phyloP scores from a whole-genome alignment of 2,329 filamentous ascomycete genomes.

The Exophiala phaeomuriformis region DNA sequence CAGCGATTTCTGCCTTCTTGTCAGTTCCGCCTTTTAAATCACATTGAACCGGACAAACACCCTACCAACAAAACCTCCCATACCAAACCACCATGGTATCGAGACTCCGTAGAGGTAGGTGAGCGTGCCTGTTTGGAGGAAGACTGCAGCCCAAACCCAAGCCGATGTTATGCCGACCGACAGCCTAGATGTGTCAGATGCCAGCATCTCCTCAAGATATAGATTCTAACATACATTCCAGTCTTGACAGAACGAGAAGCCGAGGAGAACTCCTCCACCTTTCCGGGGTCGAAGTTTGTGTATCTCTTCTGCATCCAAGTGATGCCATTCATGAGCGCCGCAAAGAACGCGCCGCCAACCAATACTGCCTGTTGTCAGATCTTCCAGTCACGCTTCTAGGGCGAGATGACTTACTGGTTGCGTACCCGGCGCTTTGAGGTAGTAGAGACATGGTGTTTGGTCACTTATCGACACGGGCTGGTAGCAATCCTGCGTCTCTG shows the following conservation, averaged over 20 bases:
- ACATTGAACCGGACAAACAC: not conserved
- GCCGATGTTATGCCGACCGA: constrained; percentile 79
- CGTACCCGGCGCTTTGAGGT: constrained; percentile 9
- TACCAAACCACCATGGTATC: constrained; percentile 59
- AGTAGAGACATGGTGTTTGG: constrained; percentile 4
- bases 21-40: not conserved
- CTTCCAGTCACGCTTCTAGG: not conserved
- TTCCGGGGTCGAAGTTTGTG: constrained; percentile 30
- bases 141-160: constrained; percentile 60
- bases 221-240: constrained; percentile 54
- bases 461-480: not conserved
- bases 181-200: constrained; percentile 61
- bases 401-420: not conserved
- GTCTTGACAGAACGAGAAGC: constrained; percentile 7
- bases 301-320: constrained; percentile 34
- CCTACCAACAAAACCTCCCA: constrained; percentile 75
- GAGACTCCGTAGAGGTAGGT: constrained; percentile 68
- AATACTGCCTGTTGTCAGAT: constrained; percentile 28
- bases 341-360: constrained; percentile 42
- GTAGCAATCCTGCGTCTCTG: not conserved
- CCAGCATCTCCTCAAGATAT: constrained; percentile 73
- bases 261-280: constrained; percentile 12
- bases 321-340: constrained; percentile 36
- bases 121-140: constrained; percentile 64
- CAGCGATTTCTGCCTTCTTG: constrained; percentile 38